phyloP scores from a whole-genome alignment of 2,329 filamentous ascomycete species.

The Akanthomyces lecanii region DNA sequence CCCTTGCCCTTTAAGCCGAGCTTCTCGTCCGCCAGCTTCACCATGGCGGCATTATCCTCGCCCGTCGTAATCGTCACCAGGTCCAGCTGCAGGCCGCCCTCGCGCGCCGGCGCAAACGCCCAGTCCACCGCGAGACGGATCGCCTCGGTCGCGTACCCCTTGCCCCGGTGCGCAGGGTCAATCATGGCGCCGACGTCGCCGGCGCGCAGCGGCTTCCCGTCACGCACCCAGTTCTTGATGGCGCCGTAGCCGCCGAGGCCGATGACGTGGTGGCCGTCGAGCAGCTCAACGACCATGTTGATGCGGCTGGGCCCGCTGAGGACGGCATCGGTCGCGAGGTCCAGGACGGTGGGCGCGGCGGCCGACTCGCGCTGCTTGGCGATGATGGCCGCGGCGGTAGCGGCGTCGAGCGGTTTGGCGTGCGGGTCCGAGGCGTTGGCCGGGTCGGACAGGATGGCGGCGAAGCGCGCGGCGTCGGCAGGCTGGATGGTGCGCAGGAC shows the following conservation, averaged over 20 bases:
- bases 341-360: constrained; percentile 23
- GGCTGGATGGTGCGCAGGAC: constrained; percentile 24
- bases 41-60: constrained; percentile 25
- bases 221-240: constrained; percentile 24
- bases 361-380: constrained; percentile 24
- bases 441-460: constrained; percentile 25
- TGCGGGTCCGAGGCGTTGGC: constrained; percentile 20
- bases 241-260: constrained; percentile 29
- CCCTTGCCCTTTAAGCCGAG: constrained; percentile 23
- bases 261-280: constrained; percentile 18
- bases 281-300: constrained; percentile 25
- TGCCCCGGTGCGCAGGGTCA: constrained; percentile 23
- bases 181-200: constrained; percentile 28
- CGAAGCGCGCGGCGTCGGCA: constrained; percentile 21
- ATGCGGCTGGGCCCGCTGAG: constrained; percentile 25
- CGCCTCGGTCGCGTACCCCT: constrained; percentile 26
- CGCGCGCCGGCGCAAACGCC: constrained; percentile 22
- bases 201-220: constrained; percentile 20
- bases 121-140: constrained; percentile 26
- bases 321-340: constrained; percentile 10
- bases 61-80: constrained; percentile 25
- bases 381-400: constrained; percentile 21
- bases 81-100: constrained; percentile 27
- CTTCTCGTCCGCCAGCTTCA: constrained; percentile 22
- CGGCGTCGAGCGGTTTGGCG: constrained; percentile 18